Conservation (phyloP, 2,329 filamentous ascomycete species). For the Juglanconis juglandina region DNA sequence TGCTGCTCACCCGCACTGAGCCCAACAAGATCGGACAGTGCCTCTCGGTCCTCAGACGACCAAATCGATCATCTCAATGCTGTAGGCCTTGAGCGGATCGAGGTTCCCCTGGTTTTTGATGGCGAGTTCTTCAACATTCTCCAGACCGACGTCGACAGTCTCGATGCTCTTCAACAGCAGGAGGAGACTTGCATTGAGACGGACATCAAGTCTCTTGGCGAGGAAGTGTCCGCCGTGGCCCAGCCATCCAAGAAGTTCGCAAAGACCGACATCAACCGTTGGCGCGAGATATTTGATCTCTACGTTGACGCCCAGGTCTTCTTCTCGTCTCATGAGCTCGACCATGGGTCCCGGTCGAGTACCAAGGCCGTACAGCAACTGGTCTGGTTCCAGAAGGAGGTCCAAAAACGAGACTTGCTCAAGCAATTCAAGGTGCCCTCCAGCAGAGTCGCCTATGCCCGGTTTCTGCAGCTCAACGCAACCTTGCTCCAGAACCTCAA, state of each 20-base stretch:
- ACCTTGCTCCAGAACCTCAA: constrained; percentile 74
- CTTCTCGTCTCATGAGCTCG: constrained; percentile 71
- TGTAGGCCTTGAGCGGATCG: constrained; percentile 42
- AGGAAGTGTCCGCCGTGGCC: constrained; percentile 61
- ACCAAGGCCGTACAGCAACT: constrained; percentile 64
- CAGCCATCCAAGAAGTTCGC: constrained; percentile 57
- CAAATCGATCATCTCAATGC: constrained; percentile 3
- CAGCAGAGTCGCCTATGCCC: constrained; percentile 61
- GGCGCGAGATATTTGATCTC: constrained; percentile 78
- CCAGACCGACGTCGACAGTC: constrained; percentile 64
- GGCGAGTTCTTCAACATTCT: constrained; percentile 76
- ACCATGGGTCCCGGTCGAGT: constrained; percentile 66
- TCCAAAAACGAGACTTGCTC: constrained; percentile 57
- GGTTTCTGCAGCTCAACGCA: constrained; percentile 70
- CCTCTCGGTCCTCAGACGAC: neutral
- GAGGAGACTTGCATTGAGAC: constrained; percentile 62
- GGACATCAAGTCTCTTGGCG: constrained; percentile 63
- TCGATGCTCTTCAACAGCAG: constrained; percentile 64
- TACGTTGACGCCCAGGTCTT: constrained; percentile 80
- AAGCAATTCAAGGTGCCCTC: constrained; percentile 63
- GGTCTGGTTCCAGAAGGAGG: constrained; percentile 67
- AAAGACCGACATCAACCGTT: constrained; percentile 66
- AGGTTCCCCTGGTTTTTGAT: constrained; percentile 74
- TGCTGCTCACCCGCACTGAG: constrained; percentile 1
- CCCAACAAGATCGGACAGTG: neutral